Conservation (phyloP, 1,139 yeast genomes). For the Blastobotrys niveus region DNA sequence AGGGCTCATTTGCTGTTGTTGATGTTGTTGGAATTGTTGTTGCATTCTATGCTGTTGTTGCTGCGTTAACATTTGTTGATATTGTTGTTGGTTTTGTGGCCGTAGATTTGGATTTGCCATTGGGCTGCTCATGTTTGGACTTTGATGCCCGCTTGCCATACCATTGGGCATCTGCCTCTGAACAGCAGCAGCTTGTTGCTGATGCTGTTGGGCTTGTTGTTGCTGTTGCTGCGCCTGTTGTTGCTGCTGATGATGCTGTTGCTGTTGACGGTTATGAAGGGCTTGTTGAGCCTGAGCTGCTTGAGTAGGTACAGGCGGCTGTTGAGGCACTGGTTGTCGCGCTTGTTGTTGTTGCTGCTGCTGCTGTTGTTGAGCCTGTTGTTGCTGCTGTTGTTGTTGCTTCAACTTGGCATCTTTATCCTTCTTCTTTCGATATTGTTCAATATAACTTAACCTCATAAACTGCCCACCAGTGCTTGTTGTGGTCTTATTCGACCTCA, state of each 20-base stretch:
- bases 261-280: conserved; percentile 14
- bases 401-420: conserved; percentile 25
- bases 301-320: not conserved
- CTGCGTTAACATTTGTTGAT: conserved; percentile 13
- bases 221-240: conserved; percentile 16
- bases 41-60: conserved; percentile 11
- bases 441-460: conserved; percentile 39
- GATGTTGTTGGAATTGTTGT: conserved; percentile 15
- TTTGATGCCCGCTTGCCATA: not conserved
- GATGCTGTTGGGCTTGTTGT: conserved; percentile 15
- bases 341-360: conserved; percentile 15
- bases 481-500: conserved; percentile 18
- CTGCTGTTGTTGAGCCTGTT: conserved; percentile 19
- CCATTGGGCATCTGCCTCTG: not conserved
- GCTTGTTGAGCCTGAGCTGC: conserved; percentile 11
- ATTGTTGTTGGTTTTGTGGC: conserved; percentile 15
- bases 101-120: conserved; percentile 7
- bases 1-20: conserved; percentile 13
- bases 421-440: conserved; percentile 36
- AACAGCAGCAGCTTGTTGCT: conserved; percentile 2
- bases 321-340: conserved; percentile 1
- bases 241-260: conserved; percentile 16
- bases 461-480: conserved; percentile 35
- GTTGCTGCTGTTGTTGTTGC: conserved; percentile 21
- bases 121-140: not conserved